Evolutionary conservation across 1,284 basidiomycete genomes (phyloP).

Genomic region (Heterobasidion irregulare): DNA sequence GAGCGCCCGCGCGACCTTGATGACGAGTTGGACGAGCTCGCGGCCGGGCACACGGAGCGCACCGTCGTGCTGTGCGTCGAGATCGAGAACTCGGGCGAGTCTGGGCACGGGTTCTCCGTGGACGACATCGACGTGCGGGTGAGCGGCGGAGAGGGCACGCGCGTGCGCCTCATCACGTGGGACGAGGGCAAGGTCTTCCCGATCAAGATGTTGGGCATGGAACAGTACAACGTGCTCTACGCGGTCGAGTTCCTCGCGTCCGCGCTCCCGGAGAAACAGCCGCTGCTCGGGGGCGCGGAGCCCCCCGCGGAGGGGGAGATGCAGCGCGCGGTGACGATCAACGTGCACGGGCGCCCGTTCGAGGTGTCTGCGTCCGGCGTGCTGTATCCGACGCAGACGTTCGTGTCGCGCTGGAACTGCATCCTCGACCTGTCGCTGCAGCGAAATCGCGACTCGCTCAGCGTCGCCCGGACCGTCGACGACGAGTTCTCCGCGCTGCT

Average conservation of each 20-base stretch:
- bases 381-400: slow-evolving; percentile 59
- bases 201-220: slow-evolving; percentile 52
- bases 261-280: slow-evolving; percentile 44
- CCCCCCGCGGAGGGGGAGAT: slow-evolving; percentile 31
- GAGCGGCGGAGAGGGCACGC: slow-evolving; percentile 61
- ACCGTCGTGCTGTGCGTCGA: slow-evolving; percentile 84
- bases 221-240: slow-evolving; percentile 85
- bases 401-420: slow-evolving; percentile 84
- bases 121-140: slow-evolving; percentile 67
- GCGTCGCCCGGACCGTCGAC: slow-evolving; percentile 15
- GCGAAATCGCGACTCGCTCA: slow-evolving; percentile 16
- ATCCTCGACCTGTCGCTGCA: slow-evolving; percentile 65
- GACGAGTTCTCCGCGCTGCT: slow-evolving; percentile 6
- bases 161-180: slow-evolving; percentile 64
- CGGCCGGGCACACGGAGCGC: slow-evolving; percentile 71
- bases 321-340: slow-evolving; percentile 71
- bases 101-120: slow-evolving; percentile 57
- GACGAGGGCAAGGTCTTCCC: slow-evolving; percentile 56
- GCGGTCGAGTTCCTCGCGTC: slow-evolving; percentile 61
- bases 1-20: neutral
- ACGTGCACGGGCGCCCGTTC: slow-evolving; percentile 66
- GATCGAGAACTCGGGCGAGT: slow-evolving; percentile 67
- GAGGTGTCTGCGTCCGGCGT: slow-evolving; percentile 12
- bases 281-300: slow-evolving; percentile 25
- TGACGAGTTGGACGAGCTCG: slow-evolving; percentile 20